Evolutionary conservation across 2,329 filamentous ascomycete genomes (phyloP), one percentile per base, ranked within the genome.

Genomic region (Mycosphaerella arachidis): DNA sequence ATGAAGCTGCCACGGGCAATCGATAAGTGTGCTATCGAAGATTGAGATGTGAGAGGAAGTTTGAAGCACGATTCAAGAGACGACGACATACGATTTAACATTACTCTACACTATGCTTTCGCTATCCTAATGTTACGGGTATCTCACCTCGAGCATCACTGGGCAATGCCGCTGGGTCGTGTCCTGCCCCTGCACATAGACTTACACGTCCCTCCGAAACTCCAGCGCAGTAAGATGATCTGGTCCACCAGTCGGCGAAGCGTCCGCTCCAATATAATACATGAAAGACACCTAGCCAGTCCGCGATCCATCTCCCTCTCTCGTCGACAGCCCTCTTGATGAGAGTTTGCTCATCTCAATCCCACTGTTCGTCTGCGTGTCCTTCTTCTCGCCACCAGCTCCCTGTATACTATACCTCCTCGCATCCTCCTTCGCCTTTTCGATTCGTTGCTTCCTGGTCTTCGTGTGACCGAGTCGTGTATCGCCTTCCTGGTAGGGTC

Each of bases 401-500:
- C 24, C 50, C 18, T 52, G 50, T 52, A 35, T 35, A 20, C 50
- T 52, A 35, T 52, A 52, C 30, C 30, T 33, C 50, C 35, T 35
- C 27, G 50, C 33, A 18, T 52, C 50, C 9, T 35, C 27, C 52
- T 54, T 60, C 27, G 53, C 64, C 13, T 60, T 50, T 12, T 57
- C 53, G 7, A 48, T 53, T 18, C 64, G 30, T n/a, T 63, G 55
- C 18, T 59, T 57, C 16, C 35, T 45, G 7, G 53, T 63, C 48
- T 54, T 56, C 8, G 59, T 64, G 56, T 79, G 75, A 7, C 88
- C 90, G 62, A 97, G 86, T 29, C 94, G 85, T 76, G 96, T 90
- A 73, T 97, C 94, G 6, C 94, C 94, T 63, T 87, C 82, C 63
- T 86, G 78, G 68, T 94, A 93, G 56, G 79, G 78, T 48, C 79